A percentile compares a stretch with the other conserved stretches of the same genome.
Conservation (phyloP, 129 eudicot species). For the Silybum marianum region DNA sequence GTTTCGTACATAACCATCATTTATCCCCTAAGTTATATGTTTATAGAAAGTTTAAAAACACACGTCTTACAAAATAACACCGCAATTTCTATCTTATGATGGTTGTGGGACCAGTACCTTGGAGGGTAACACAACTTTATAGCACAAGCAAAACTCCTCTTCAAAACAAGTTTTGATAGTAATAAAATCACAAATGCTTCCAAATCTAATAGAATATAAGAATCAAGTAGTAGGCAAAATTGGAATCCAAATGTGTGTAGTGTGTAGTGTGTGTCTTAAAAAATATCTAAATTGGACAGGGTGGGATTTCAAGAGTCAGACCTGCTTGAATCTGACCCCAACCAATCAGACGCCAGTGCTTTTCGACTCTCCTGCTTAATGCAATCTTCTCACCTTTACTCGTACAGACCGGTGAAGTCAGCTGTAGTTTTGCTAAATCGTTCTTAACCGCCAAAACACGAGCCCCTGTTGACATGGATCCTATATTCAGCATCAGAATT, state of each 20-base stretch:
- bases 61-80: too few relatives aligned
- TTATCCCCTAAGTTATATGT: too few relatives aligned
- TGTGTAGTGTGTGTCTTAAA: too few relatives aligned
- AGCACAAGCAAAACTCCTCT: conserved; percentile 20
- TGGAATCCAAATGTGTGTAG: conserved; percentile 36
- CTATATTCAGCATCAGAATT: conserved; percentile 92
- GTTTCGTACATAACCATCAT: too few relatives aligned
- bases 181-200: conserved; percentile 30
- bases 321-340: conserved; percentile 99
- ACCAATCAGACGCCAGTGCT: conserved; percentile 98
- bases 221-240: conserved; percentile 34
- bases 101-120: neutral
- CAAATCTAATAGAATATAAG: conserved; percentile 4
- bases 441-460: conserved; percentile 89
- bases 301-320: conserved; percentile 84
- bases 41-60: too few relatives aligned
- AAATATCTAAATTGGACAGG: conserved; percentile 63
- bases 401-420: conserved; percentile 95
- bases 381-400: conserved; percentile 98
- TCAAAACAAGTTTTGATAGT: neutral
- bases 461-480: conserved; percentile 98
- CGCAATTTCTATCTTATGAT: neutral
- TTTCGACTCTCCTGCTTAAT: conserved; percentile 86
- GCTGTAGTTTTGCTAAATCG: conserved; percentile 85
- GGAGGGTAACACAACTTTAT: neutral